Conservation (phyloP, 129 eudicot genomes). For the Silybum marianum region DNA sequence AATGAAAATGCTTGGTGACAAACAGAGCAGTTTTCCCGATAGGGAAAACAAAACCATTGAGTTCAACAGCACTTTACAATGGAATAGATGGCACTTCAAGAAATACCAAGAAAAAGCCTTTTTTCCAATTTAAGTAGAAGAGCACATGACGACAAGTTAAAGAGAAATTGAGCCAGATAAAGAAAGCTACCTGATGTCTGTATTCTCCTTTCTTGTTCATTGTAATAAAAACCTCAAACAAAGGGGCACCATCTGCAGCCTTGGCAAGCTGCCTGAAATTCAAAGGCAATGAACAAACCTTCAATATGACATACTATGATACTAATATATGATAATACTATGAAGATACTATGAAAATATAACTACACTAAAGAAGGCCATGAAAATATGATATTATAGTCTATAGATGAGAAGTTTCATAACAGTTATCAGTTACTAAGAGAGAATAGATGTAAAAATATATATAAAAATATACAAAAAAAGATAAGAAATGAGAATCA, state of each 20-base stretch:
- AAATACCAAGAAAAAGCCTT: neutral
- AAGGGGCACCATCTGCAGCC: conserved; percentile 71
- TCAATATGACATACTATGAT: conserved; percentile 1
- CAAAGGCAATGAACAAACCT: conserved; percentile 19
- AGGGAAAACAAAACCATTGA: too few species aligned
- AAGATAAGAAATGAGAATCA: neutral
- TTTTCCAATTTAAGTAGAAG: neutral
- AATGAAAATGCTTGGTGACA: too few species aligned
- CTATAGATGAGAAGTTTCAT: neutral
- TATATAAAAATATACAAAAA: too few species aligned
- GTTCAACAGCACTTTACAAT: too few species aligned
- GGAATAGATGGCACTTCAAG: too few species aligned
- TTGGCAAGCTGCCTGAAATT: conserved; percentile 85
- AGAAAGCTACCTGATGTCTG: conserved; percentile 74
- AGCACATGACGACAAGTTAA: neutral
- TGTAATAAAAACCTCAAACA: conserved; percentile 83
- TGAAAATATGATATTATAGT: neutral
- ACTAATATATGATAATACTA: neutral
- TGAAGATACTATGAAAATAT: neutral
- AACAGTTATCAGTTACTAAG: neutral
- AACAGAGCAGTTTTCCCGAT: too few species aligned
- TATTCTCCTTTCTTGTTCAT: conserved; percentile 65
- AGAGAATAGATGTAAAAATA: neutral
- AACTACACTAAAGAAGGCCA: neutral
- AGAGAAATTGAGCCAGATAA: conserved; percentile 12